Base-by-base conservation (phyloP, 345 rosid species). In the Moricandia moricandioides region DNA sequence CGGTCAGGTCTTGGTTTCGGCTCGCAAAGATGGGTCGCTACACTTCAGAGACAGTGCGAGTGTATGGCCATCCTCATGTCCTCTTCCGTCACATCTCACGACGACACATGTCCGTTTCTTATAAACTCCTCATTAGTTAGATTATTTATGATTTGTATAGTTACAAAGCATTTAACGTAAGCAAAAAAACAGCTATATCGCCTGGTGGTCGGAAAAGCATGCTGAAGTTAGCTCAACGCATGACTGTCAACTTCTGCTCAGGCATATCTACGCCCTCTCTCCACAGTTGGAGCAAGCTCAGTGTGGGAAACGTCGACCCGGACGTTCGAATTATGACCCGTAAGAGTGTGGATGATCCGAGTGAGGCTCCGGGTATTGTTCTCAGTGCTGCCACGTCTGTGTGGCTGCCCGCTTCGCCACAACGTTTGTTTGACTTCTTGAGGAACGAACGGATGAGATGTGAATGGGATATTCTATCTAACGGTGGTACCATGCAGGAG, bases 381-480 rank as follows among this genome's bases (percentile, higher is more conserved):
- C 52, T 88, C 47, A 88, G 93, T 43, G 90, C 90, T 17, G 79
- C 93, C 1, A 88, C 93, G 21, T 86, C 93, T 4, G 88, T 86
- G 17, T 88, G 90, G 93, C 82, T 88, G 18, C 88, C 86, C 0
- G 84, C 82, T 30, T 80, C 90, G 3, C 88, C 87, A 7, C 86
- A 84, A 8, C 76, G 83, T 31, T 75, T 88, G n/a, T 88, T 86
- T 31, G 86, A 86, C 69, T 88, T 86, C 73, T 83, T 88, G 35
- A 67, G 87, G 13, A 79, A 86, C 29, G 93, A 84, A 60, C 86
- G 83, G 62, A 74, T 85, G 58, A 80, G 90, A 69, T 75, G 82
- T 65, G 85, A 88, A 73, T 88, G 90, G 90, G 90, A 88, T 73
- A 84, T 88, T 30, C 69, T 88, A 51, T 88, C 90, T 21, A 88